Conservation (phyloP, 225 moss, liverwort and hornwort genomes). For the Takakia lepidozioides region DNA sequence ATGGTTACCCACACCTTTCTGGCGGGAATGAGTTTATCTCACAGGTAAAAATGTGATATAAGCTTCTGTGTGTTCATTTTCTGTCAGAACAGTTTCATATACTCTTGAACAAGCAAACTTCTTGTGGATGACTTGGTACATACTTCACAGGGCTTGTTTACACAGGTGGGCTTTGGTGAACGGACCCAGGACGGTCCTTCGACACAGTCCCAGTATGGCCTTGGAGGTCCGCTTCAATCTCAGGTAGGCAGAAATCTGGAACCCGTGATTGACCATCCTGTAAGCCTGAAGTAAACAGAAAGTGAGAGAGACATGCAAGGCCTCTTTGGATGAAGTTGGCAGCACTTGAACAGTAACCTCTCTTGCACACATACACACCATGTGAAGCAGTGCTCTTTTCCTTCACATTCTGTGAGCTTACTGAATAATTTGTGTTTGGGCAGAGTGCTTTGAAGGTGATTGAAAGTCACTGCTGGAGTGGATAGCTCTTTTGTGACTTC, state of each 20-base stretch:
- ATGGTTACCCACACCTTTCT: slow-evolving; percentile 37
- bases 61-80: background rate
- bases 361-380: background rate
- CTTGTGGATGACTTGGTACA: slow-evolving; percentile 55
- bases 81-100: background rate
- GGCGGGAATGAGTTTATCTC: slow-evolving; percentile 45
- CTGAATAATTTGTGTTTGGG: too few species aligned
- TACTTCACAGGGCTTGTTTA: slow-evolving; percentile 59
- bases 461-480: background rate
- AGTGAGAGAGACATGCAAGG: too few species aligned
- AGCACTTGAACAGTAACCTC: too few species aligned
- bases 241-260: too few species aligned
- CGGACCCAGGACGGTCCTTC: slow-evolving; percentile 54
- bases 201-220: slow-evolving; percentile 43
- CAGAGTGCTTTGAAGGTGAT: background rate
- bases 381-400: background rate
- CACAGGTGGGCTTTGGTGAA: slow-evolving; percentile 50
- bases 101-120: background rate
- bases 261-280: too few species aligned
- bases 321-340: too few species aligned
- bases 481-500: background rate
- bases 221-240: slow-evolving; percentile 54
- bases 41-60: slow-evolving; percentile 18
- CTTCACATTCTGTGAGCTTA: too few species aligned
- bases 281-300: too few species aligned